These are phyloP conservation scores for Xerocomus spinulosus DNA, from an alignment of 768 basidiomycete species.

Conservation along the genomic window DNA sequence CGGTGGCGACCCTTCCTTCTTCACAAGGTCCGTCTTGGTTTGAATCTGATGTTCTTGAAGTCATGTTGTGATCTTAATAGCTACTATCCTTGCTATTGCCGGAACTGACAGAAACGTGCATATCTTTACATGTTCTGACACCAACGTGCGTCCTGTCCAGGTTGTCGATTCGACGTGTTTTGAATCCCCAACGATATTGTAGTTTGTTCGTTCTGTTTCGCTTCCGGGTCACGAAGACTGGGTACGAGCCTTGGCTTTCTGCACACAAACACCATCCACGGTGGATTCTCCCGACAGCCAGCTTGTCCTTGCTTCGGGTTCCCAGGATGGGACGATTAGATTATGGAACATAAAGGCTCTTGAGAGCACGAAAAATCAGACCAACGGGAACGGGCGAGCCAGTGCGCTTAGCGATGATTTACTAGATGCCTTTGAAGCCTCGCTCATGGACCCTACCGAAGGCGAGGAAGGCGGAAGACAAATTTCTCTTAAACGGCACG, in stretches of 20 bases:
- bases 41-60: not conserved
- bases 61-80: slow-evolving; percentile 32
- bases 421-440: slow-evolving; percentile 83
- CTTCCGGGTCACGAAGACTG: slow-evolving; percentile 93
- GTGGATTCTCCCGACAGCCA: slow-evolving; percentile 25
- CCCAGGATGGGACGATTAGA: slow-evolving; percentile 91
- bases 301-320: slow-evolving; percentile 84
- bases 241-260: slow-evolving; percentile 80
- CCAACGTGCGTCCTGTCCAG: slow-evolving; percentile 38
- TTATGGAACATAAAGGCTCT: slow-evolving; percentile 79
- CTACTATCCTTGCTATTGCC: slow-evolving; percentile 70
- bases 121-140: slow-evolving; percentile 68
- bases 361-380: slow-evolving; percentile 16
- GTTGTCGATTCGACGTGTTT: slow-evolving; percentile 1
- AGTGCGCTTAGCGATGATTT: slow-evolving; percentile 60
- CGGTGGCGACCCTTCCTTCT: slow-evolving; percentile 58
- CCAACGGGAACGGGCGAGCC: slow-evolving; percentile 17
- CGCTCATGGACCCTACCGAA: slow-evolving; percentile 65
- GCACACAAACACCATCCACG: slow-evolving; percentile 26
- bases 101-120: slow-evolving; percentile 79
- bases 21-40: slow-evolving; percentile 50
- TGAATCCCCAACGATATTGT: not conserved
- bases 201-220: slow-evolving; percentile 59
- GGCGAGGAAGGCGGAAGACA: slow-evolving; percentile 77
- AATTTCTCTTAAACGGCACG: slow-evolving; percentile 84